Conservation (phyloP, 768 basidiomycete genomes). For the Suillus subalutaceus region DNA sequence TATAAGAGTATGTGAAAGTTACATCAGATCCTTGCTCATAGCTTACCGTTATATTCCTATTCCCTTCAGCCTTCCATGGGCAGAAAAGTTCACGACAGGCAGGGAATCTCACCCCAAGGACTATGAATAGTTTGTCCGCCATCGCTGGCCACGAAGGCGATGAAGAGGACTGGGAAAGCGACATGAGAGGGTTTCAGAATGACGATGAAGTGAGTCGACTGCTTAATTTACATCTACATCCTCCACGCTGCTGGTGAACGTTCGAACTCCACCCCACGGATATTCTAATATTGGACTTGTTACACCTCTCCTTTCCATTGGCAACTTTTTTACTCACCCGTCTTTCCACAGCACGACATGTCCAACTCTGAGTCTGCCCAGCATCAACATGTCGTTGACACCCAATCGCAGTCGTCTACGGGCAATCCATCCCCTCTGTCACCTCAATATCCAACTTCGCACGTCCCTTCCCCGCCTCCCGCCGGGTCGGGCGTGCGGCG, state of each 20-base stretch:
- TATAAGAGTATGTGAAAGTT: slow-evolving; percentile 62
- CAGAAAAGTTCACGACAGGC: slow-evolving; percentile 49
- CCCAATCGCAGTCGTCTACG: slow-evolving; percentile 43
- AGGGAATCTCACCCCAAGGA: slow-evolving; percentile 69
- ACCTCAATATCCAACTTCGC: slow-evolving; percentile 55
- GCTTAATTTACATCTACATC: slow-evolving; percentile 12
- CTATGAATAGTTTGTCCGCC: slow-evolving; percentile 80
- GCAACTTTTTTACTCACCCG: slow-evolving; percentile 19
- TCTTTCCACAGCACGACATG: slow-evolving; percentile 26
- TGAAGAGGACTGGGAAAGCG: slow-evolving; percentile 85
- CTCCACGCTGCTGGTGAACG: slow-evolving; percentile 1
- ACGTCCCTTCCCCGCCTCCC: slow-evolving; percentile 72
- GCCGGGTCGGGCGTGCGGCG: slow-evolving; percentile 73
- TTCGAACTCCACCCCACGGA: slow-evolving; percentile 8
- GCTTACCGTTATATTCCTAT: slow-evolving; percentile 19
- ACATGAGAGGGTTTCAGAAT: slow-evolving; percentile 56
- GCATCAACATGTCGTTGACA: slow-evolving; percentile 54
- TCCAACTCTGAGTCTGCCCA: slow-evolving; percentile 30
- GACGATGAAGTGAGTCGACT: slow-evolving; percentile 64
- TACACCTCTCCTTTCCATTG: slow-evolving; percentile 18
- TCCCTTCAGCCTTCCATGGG: slow-evolving; percentile 50
- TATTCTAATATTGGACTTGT: slow-evolving; percentile 13
- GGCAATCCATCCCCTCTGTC: slow-evolving; percentile 58
- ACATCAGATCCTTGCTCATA: slow-evolving; percentile 7
- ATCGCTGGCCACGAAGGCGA: slow-evolving; percentile 88